Conservation (phyloP, 2,329 filamentous ascomycete genomes). For the Geosmithia flava region DNA sequence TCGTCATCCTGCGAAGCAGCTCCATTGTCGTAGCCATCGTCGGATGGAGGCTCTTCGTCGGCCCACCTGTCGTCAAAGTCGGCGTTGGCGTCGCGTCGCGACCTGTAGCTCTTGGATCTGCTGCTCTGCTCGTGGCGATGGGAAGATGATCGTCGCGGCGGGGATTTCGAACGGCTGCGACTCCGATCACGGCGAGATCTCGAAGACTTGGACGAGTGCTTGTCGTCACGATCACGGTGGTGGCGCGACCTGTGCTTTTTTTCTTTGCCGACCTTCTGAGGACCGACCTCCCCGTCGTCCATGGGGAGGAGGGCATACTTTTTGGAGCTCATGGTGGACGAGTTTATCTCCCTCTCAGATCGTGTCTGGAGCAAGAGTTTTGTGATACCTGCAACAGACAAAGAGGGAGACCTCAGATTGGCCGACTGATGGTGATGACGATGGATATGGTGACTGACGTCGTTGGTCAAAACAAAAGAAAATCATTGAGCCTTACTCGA, state of each 20-base stretch:
- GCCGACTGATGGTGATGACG: background rate
- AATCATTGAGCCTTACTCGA: background rate
- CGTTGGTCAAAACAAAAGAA: background rate
- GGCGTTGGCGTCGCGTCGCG: slow-evolving; percentile 21
- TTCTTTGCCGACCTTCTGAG: slow-evolving; percentile 37
- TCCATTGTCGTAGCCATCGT: slow-evolving; percentile 18
- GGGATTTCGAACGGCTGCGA: slow-evolving; percentile 18
- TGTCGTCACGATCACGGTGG: slow-evolving; percentile 10
- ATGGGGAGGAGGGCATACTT: slow-evolving; percentile 57
- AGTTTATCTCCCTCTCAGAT: background rate
- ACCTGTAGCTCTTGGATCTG: slow-evolving; percentile 27
- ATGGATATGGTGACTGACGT: background rate
- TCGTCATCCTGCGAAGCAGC: slow-evolving; percentile 22
- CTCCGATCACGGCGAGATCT: slow-evolving; percentile 8
- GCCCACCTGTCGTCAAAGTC: slow-evolving; percentile 73
- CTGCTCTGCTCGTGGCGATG: slow-evolving; percentile 7
- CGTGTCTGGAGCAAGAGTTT: background rate
- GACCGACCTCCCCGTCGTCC: slow-evolving; percentile 50
- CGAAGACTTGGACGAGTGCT: slow-evolving; percentile 3
- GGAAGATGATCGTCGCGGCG: slow-evolving; percentile 8
- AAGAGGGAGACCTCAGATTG: background rate
- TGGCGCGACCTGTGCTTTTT: slow-evolving; percentile 31
- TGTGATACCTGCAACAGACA: background rate
- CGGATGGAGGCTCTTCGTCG: slow-evolving; percentile 52
- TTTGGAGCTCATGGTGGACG: slow-evolving; percentile 35